Evolutionary conservation across 176 grass and related monocot genomes (phyloP), one percentile per base, ranked within the genome.

Genomic region (Aegilops speltoides): DNA sequence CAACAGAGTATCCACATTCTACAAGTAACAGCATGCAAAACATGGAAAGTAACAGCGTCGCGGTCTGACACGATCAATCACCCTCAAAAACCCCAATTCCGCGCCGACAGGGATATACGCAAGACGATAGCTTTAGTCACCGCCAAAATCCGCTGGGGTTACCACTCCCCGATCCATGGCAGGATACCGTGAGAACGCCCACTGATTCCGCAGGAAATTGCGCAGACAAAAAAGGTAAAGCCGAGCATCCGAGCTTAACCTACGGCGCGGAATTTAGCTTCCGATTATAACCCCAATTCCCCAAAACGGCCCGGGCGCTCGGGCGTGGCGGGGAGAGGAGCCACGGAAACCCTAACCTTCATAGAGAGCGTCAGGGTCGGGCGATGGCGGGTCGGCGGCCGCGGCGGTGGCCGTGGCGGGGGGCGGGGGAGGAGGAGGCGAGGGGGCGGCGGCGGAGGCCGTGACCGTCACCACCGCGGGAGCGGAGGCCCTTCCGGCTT

Each of bases 401-500:
- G 70, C 41, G 78, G 88, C 64, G 76, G 64, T 14, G 77, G 78
- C 34, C 36, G 79, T 80, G 34, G 57, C 64, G 68, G 86, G 64
- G 48, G 80, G 76, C 76, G 84, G 79, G 25, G 86, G 71, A 52
- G 85, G 33, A 64, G 86, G 64, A 62, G 80, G 63, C 79, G 84
- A 83, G 62, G 86, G 64, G 59, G 85, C 75, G 70, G 84, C 76
- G 54, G 89, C 84, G 80, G 87, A 87, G 65, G 69, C 80, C 79
- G 89, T 76, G 43, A 64, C 86, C 31, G 86, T 79, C 79, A 91
- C 76, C 81, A 76, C 81, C 22, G 84, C 80, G 17, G 84, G 76
- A 72, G 87, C 84, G 80, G 89, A 48, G 84, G 77, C 79, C 82
- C 86, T 86, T 88, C 83, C 92, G 81, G 92, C 87, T 78, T 89